Evolutionary conservation across 352 stramenopile species (phyloP), one percentile per base, ranked within the genome.

Genomic region (Pythium plurisporium): DNA sequence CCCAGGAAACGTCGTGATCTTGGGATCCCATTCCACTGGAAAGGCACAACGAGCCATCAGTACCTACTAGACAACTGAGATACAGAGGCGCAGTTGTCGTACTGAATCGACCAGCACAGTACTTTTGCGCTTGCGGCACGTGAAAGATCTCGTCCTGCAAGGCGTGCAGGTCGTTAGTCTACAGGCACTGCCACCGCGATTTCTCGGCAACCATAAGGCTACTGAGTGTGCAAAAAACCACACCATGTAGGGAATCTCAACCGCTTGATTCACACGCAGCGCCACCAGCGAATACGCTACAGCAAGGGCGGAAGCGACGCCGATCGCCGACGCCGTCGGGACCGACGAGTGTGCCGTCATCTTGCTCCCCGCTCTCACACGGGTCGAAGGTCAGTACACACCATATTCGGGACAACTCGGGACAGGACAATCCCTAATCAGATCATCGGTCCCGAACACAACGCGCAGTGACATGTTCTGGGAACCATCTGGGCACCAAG

Each of bases 1-100:
- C 1, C 90, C 89, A 5, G 90, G 90, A 37, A 96, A 95, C 29
- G 90, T 97, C 33, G 90, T 97, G 70, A 97, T 97, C 71, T 97
- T 97, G 10, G 85, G 69, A 40, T 97, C 84, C 90, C 90, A 97
- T 38, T 85, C 72, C 23, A 69, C 85, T 95, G 27, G 11, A 23
- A 15, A 34, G 38, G n/a, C n/a, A 25, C 6, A 10, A 6, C 38
- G 15, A n/a, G 2, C 3, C 17, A 23, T 49, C 10, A 34, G 23
- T 49, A 49, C n/a, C 15, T n/a, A n/a, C n/a, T n/a, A n/a, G 26
- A 49, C 14, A 47, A 19, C 7, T 56, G 1, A 11, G 17, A 51
- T 43, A 15, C 45, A 12, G 37, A 19, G 19, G 48, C 4, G 11
- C 6, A 63, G 14, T 12, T 3, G 12, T 70, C 73, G 36, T 52